Conservation (phyloP, 352 stramenopile genomes). For the Phytophthora ramorum region DNA sequence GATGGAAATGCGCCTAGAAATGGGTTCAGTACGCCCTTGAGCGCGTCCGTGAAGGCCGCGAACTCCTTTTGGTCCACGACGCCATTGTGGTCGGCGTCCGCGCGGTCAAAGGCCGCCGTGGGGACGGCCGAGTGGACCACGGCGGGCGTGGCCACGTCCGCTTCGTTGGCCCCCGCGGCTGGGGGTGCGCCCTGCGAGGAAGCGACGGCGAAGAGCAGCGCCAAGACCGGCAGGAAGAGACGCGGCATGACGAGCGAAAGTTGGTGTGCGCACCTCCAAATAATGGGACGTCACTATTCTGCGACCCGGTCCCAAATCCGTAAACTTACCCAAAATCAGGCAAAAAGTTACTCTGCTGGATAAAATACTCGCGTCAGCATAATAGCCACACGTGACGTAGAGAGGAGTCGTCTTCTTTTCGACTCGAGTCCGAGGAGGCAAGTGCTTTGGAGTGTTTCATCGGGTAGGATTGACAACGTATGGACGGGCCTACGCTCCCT, state of each 20-base stretch:
- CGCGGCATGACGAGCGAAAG: conserved; percentile 13
- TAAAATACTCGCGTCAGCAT: too few species aligned
- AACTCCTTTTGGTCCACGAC: conserved; percentile 73
- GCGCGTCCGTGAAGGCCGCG: conserved; percentile 55
- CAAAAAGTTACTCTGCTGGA: too few species aligned
- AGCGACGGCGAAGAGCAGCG: conserved; percentile 26
- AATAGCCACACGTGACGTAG: too few species aligned
- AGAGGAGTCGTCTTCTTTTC: too few species aligned
- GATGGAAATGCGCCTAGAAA: conserved; percentile 46
- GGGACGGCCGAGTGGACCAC: conserved; percentile 11
- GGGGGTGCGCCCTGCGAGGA: conserved; percentile 28
- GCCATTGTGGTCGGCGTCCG: conserved; percentile 77
- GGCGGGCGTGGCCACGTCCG: conserved; percentile 16
- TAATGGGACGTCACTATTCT: too few species aligned
- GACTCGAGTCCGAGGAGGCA: not conserved
- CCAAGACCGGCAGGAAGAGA: conserved; percentile 26
- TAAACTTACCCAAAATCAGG: too few species aligned
- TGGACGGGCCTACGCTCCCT: not conserved
- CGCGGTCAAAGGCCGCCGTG: conserved; percentile 60
- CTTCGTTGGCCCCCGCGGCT: conserved; percentile 23
- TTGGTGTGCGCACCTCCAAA: not conserved
- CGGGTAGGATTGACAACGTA: not conserved
- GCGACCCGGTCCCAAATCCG: too few species aligned
- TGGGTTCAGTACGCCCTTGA: conserved; percentile 61
- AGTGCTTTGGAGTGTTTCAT: too few species aligned